Conservation (phyloP, 345 rosid species). For the Melaleuca alternifolia region DNA sequence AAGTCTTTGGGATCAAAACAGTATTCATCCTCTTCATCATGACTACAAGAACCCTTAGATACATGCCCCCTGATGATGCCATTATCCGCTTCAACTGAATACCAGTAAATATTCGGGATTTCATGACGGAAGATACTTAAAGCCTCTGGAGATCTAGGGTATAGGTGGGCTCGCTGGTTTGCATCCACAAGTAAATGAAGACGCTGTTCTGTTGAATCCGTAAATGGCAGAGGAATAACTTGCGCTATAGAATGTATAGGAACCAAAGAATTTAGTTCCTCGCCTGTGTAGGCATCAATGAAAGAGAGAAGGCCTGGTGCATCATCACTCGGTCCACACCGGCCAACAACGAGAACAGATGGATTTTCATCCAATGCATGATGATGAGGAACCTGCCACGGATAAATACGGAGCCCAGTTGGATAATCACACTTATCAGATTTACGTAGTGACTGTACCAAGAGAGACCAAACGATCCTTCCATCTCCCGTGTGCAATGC, state of each 20-base stretch:
- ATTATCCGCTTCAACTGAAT: slow-evolving; percentile 57
- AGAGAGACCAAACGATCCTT: slow-evolving; percentile 75
- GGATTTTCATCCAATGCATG: slow-evolving; percentile 96
- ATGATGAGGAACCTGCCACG: slow-evolving; percentile 98
- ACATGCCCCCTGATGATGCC: slow-evolving; percentile 76
- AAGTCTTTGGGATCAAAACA: slow-evolving; percentile 68
- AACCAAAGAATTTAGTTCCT: slow-evolving; percentile 46
- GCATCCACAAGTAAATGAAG: slow-evolving; percentile 77
- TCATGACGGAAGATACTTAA: slow-evolving; percentile 48
- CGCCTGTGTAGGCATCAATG: slow-evolving; percentile 81
- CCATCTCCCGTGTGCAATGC: slow-evolving; percentile 99
- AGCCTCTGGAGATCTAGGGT: slow-evolving; percentile 78
- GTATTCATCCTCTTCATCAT: slow-evolving; percentile 53
- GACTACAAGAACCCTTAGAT: slow-evolving; percentile 47
- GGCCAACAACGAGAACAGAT: slow-evolving; percentile 76
- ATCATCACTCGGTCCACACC: slow-evolving; percentile 46
- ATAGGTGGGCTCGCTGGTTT: slow-evolving; percentile 55
- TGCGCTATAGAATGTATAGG: slow-evolving; percentile 66
- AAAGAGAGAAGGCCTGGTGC: slow-evolving; percentile 67
- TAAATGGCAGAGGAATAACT: slow-evolving; percentile 75
- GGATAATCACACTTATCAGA: slow-evolving; percentile 55
- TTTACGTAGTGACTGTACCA: slow-evolving; percentile 50
- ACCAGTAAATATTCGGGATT: slow-evolving; percentile 80
- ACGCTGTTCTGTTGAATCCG: slow-evolving; percentile 85
- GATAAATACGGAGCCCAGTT: slow-evolving; percentile 51